Evolutionary conservation across 192 early-diverging fungal genomes (phyloP), one percentile per base, ranked within the genome.

Genomic region (Coemansia guatemalensis): DNA sequence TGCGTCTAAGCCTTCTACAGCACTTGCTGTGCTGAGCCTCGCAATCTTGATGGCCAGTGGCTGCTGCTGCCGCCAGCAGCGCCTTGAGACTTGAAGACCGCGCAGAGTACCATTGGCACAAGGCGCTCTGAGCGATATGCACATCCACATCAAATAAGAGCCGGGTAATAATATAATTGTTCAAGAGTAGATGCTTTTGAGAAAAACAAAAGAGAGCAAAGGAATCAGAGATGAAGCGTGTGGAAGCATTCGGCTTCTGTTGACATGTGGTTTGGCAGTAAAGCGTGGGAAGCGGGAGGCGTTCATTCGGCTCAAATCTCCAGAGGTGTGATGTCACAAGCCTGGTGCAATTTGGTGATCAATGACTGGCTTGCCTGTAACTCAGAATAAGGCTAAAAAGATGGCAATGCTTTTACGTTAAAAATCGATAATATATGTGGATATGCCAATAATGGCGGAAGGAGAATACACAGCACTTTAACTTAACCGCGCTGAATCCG

Each of bases 401-500:
- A 44, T 44, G 39, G 14, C 39, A 44, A 44, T 44, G 39, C 39
- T 44, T 44, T 44, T 44, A 12, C n/a, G 39, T 44, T 44, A 44
- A 44, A 17, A 2, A 17, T 44, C 17, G 14, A 44, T 17, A 44
- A 44, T 17, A 17, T 17, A 44, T 12, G 29, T 30, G 39, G 39
- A 44, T 44, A 44, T 44, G 1, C 9, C 14, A 44, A 44, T 44
- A 44, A 17, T 44, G 39, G 14, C 14, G 14, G 17, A 44, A 44
- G 39, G 39, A 14, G 39, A 12, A 17, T 44, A 44, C 39, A 44
- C 17, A 17, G 39, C 6, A 30, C 2, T 4, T 30, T 30, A 30
- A 30, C 29, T 63, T 68, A 81, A 1, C 68, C 68, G 48, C 78
- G 78, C 54, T 56, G 50, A 29, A 81, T 72, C 50, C 78, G 78